Conservation (phyloP, 768 basidiomycete species). For the Lyophyllum semitale region DNA sequence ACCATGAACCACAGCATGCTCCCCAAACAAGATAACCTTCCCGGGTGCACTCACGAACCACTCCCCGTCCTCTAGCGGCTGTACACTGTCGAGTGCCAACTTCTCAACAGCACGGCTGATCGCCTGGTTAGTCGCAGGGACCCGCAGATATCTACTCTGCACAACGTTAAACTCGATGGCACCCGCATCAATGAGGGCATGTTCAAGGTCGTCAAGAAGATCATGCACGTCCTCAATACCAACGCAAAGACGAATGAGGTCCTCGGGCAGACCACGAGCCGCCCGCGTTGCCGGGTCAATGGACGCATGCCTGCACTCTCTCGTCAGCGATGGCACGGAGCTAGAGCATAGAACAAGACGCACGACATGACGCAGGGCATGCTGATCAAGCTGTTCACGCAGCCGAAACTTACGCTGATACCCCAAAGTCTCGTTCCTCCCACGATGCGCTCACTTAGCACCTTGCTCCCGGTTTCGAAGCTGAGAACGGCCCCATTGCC, state of each 20-base stretch:
- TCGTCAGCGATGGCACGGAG: slow-evolving; percentile 10
- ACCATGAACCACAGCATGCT: slow-evolving; percentile 98
- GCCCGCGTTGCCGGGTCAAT: slow-evolving; percentile 95
- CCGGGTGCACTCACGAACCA: slow-evolving; percentile 96
- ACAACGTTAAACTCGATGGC: slow-evolving; percentile 68
- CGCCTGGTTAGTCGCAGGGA: slow-evolving; percentile 35
- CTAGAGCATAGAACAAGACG: slow-evolving; percentile 37
- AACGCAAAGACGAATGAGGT: slow-evolving; percentile 96
- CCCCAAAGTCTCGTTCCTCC: slow-evolving; percentile 94
- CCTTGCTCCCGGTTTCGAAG: slow-evolving; percentile 92
- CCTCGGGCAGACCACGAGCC: slow-evolving; percentile 97
- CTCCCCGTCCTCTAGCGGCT: slow-evolving; percentile 44
- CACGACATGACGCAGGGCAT: slow-evolving; percentile 99
- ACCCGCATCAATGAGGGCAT: slow-evolving; percentile 88
- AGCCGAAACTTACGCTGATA: slow-evolving; percentile 97
- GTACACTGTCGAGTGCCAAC: slow-evolving; percentile 43
- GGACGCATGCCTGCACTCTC: slow-evolving; percentile 79
- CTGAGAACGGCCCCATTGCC: slow-evolving; percentile 94
- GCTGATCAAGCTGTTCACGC: slow-evolving; percentile 95
- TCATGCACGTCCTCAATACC: slow-evolving; percentile 96
- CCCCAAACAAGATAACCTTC: slow-evolving; percentile 97
- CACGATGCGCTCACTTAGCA: slow-evolving; percentile 88
- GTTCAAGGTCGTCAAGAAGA: slow-evolving; percentile 92
- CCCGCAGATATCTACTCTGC: slow-evolving; percentile 51
- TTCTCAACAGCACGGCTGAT: slow-evolving; percentile 68